Evolutionary conservation across 441 rosid species (phyloP).

Genomic region (Macaranga tanarius): DNA sequence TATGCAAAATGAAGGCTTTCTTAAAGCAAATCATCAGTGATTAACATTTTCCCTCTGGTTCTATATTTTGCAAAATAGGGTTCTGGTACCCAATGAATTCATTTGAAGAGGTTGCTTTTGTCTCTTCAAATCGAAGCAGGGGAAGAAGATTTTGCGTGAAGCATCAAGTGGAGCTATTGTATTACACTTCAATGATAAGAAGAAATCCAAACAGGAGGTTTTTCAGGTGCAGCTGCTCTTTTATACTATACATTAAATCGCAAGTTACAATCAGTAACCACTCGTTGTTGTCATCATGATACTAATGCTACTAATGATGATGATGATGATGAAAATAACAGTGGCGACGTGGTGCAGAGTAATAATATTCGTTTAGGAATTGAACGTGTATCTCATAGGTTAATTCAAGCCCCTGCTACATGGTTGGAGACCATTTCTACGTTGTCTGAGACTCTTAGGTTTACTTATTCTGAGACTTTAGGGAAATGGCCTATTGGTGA

Average conservation of each 20-base stretch:
- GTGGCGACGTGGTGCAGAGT: conserved; percentile 27
- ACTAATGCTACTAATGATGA: conserved; percentile 31
- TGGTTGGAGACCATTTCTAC: conserved; percentile 96
- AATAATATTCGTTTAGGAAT: conserved; percentile 45
- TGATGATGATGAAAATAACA: conserved; percentile 28
- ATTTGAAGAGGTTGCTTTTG: no score
- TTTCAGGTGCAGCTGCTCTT: conserved; percentile 87
- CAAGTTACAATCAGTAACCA: conserved; percentile 38
- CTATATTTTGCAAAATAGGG: no score
- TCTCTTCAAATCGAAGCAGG: no score
- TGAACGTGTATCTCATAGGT: conserved; percentile 73
- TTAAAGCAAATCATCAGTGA: no score
- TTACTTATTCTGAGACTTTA: conserved; percentile 92
- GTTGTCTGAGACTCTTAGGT: conserved; percentile 88
- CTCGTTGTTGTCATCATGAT: conserved; percentile 10
- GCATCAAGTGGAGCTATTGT: no score
- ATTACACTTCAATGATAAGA: no score
- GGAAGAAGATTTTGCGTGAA: no score
- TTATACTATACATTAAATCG: conserved; percentile 77
- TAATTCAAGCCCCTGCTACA: conserved; percentile 85
- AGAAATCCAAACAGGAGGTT: no score
- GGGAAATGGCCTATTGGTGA: conserved; percentile 98
- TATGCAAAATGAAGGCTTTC: no score
- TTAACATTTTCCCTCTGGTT: no score
- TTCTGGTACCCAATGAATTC: no score